A percentile compares a stretch with the other conserved stretches of the same genome.
Conservation (phyloP, 139 green algal genomes). For the Coelastrella sp. region DNA sequence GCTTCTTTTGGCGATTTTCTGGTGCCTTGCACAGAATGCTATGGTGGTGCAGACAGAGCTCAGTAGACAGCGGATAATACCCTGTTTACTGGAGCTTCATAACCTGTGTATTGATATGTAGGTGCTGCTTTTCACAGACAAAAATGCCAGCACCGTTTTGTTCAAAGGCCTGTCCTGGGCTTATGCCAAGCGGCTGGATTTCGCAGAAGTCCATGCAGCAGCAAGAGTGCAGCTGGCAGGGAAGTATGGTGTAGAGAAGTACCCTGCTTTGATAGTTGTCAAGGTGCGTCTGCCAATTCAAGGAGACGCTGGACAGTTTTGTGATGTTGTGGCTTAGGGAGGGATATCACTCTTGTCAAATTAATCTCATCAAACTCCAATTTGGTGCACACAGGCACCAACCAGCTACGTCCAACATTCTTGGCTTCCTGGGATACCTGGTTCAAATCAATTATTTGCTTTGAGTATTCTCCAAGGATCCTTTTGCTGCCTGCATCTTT, state of each 20-base stretch:
- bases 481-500: too few species aligned
- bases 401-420: too few species aligned
- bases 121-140: constrained; percentile 45
- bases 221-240: not conserved
- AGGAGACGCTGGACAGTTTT: too few species aligned
- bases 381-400: too few species aligned
- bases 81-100: not conserved
- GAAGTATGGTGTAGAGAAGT: constrained; percentile 7
- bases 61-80: not conserved
- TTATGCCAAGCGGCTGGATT: constrained; percentile 4
- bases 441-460: too few species aligned
- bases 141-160: not conserved
- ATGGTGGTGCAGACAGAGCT: not conserved
- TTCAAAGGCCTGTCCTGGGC: constrained; percentile 36
- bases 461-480: too few species aligned
- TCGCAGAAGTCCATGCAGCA: constrained; percentile 6
- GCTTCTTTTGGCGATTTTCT: not conserved
- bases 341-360: too few species aligned
- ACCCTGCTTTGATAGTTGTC: constrained; percentile 22
- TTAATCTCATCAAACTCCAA: too few species aligned
- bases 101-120: not conserved
- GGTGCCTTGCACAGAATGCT: not conserved
- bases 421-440: too few species aligned
- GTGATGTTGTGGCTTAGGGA: too few species aligned
- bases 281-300: not conserved